Base-by-base conservation (phyloP, 306 rosid genomes). In the Lupinus albus region DNA sequence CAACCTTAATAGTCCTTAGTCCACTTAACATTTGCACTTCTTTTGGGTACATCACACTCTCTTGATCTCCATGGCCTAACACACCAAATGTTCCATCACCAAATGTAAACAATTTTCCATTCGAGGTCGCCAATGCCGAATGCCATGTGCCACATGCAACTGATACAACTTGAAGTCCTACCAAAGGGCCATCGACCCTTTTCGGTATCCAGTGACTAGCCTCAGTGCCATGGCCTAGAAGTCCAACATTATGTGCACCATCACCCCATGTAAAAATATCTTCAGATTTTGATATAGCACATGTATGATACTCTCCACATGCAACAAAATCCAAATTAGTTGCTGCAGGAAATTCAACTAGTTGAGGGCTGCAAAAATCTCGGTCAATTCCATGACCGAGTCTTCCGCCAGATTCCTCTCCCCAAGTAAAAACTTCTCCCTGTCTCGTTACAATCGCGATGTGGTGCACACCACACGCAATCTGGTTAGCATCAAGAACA, bases 391-490 rank as follows among this genome's bases (percentile, higher is more conserved):
- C 96, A 74, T 89, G 95, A 61, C 95, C 96, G 16, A 92, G 93
- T 60, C 91, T 82, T 64, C 96, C 96, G 1, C 95, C 96, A 53
- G 80, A 87, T 79, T 87, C 98, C 75, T 92, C 89, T 46, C 98
- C 98, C 98, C 98, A 92, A n/a, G 95, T 92, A 72, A 92, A 92
- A 70, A 92, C 85, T 61, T 89, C 87, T 55, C 98, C 98, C 73
- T 86, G 84, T 78, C 78, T 87, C 7, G 95, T 92, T 30, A 87
- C 83, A 45, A 89, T 84, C 67, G 88, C 93, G 70, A 80, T 70
- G 59, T 92, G 98, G 20, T 78, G 76, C 10, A 61, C 88, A 70
- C 95, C 95, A 13, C 88, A 86, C 65, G 84, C 80, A 75, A 89
- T 84, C 39, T 86, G 88, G 16, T 74, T 84, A 67, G 80, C 91